Evolutionary conservation across 805 yeast genomes (phyloP).

Genomic region (Starmerella potacharoeniae): DNA sequence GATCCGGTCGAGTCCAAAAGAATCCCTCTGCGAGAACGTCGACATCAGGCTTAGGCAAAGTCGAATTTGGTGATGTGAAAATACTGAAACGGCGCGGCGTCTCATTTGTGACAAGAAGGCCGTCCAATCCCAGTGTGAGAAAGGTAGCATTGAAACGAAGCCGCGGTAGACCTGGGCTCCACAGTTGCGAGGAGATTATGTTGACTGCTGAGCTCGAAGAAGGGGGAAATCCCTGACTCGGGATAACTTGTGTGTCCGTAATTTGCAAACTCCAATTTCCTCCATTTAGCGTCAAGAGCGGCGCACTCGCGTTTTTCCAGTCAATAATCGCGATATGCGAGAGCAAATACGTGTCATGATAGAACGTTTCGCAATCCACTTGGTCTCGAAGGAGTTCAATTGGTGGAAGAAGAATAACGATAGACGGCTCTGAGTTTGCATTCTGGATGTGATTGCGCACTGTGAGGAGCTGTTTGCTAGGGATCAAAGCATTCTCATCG

Average conservation of each 20-base stretch:
- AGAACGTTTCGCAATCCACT: constrained; percentile 11
- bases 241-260: not conserved
- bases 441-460: constrained; percentile 5
- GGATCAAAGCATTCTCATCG: constrained; percentile 11
- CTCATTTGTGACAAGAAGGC: constrained; percentile 1
- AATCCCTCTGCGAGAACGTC: not conserved
- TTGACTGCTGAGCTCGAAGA: not conserved
- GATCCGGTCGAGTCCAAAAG: not conserved
- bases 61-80: constrained; percentile 1
- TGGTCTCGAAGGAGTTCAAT: not conserved
- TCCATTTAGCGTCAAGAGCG: constrained; percentile 7
- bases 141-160: constrained; percentile 9
- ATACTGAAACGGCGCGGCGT: not conserved
- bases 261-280: constrained; percentile 3
- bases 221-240: constrained; percentile 7
- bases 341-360: constrained; percentile 18
- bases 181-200: not conserved
- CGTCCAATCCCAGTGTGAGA: constrained; percentile 6
- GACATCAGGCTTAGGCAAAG: not conserved
- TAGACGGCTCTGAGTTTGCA: not conserved
- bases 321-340: constrained; percentile 17
- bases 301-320: not conserved
- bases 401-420: constrained; percentile 19
- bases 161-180: constrained; percentile 11
- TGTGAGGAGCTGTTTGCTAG: constrained; percentile 16